These are phyloP conservation scores for Auriscalpium orientale DNA, from an alignment of 768 basidiomycete genomes.

Conservation along the genomic window DNA sequence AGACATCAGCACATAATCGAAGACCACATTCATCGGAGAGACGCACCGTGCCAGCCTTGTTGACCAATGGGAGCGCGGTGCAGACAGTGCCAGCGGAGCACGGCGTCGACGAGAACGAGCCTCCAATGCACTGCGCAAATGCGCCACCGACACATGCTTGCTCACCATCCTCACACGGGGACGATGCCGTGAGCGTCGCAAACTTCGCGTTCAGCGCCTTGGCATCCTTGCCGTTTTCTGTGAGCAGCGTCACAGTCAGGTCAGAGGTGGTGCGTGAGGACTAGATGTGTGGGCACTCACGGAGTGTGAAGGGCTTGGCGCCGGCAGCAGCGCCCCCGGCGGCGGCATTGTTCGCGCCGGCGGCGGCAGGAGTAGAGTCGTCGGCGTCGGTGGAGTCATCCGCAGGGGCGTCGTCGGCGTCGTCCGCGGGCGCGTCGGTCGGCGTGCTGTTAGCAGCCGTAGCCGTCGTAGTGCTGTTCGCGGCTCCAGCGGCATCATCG, in stretches of 20 bases:
- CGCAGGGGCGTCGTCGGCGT: neutral
- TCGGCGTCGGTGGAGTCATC: neutral
- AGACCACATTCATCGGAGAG: neutral
- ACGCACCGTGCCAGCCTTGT: constrained; percentile 13
- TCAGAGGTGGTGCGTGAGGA: neutral
- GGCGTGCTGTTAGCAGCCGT: too few relatives aligned
- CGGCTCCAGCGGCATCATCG: neutral
- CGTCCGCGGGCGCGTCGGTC: neutral
- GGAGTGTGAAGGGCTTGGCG: constrained; percentile 9
- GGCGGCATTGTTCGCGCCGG: neutral
- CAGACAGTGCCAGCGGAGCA: constrained; percentile 16
- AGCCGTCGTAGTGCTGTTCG: too few relatives aligned
- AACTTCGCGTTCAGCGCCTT: constrained; percentile 28
- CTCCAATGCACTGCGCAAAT: constrained; percentile 20
- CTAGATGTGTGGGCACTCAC: neutral
- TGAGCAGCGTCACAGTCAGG: constrained; percentile 13
- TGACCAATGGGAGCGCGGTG: constrained; percentile 20
- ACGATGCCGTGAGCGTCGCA: constrained; percentile 19
- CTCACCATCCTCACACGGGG: constrained; percentile 17
- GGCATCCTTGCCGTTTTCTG: constrained; percentile 25
- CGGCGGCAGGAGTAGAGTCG: neutral
- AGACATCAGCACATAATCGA: neutral
- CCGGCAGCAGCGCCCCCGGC: neutral
- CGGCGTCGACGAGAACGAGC: constrained; percentile 10
- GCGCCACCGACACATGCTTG: constrained; percentile 15